phyloP scores from a whole-genome alignment of 176 grass and related monocot genomes.

The Melocanna baccifera region DNA sequence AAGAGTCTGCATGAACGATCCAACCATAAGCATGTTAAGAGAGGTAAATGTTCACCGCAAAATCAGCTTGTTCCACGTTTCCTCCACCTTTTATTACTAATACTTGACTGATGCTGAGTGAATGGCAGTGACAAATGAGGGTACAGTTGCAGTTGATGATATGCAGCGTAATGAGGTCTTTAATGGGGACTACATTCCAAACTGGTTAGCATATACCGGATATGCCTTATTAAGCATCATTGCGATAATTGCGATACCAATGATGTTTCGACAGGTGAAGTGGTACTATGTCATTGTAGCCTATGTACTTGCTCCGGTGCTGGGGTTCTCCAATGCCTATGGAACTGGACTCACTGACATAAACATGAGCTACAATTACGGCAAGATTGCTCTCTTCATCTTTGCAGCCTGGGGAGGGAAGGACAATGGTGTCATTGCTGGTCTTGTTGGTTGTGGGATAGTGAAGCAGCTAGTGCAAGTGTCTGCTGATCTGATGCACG shows the following conservation, averaged over 20 bases:
- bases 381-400: slow-evolving; percentile 75
- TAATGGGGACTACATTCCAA: slow-evolving; percentile 50
- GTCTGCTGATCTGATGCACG: slow-evolving; percentile 87
- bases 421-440: slow-evolving; percentile 64
- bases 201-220: slow-evolving; percentile 60
- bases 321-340: slow-evolving; percentile 91
- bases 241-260: slow-evolving; percentile 39
- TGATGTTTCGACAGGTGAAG: slow-evolving; percentile 67
- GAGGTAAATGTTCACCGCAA: slow-evolving; percentile 28
- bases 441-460: slow-evolving; percentile 64
- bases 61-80: not conserved
- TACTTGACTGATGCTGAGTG: not conserved
- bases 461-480: slow-evolving; percentile 72
- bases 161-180: slow-evolving; percentile 59
- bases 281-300: slow-evolving; percentile 88
- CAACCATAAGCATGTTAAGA: slow-evolving; percentile 27
- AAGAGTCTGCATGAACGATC: slow-evolving; percentile 47
- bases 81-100: not conserved
- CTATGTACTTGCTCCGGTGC: slow-evolving; percentile 63
- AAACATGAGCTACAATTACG: slow-evolving; percentile 93
- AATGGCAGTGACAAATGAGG: slow-evolving; percentile 42
- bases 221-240: slow-evolving; percentile 52
- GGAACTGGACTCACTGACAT: slow-evolving; percentile 80
- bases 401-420: slow-evolving; percentile 74
- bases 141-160: slow-evolving; percentile 28